Evolutionary conservation across 139 green algal species (phyloP).

Genomic region (Chlorella sp.): DNA sequence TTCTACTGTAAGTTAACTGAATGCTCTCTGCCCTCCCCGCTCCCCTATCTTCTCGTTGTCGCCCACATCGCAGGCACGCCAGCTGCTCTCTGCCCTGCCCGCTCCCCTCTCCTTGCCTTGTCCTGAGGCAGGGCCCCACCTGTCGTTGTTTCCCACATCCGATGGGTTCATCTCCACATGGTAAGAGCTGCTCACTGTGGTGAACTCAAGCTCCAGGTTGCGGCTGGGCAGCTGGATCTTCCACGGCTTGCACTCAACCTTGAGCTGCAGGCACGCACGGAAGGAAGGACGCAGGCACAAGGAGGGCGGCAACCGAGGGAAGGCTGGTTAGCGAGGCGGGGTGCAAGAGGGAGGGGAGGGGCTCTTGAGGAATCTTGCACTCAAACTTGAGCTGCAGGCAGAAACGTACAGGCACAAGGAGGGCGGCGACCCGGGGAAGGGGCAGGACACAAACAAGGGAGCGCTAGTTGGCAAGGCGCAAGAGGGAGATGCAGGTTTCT

Average conservation of each 20-base stretch:
- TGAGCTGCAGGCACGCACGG: conserved; percentile 59
- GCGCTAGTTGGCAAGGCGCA: too few relatives aligned
- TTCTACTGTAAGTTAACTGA: too few relatives aligned
- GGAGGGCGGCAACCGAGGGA: not conserved
- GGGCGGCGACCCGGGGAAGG: not conserved
- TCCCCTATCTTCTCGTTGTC: too few relatives aligned
- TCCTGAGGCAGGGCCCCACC: too few relatives aligned
- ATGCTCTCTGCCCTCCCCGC: too few relatives aligned
- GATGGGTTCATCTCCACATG: conserved; percentile 96
- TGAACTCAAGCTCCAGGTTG: conserved; percentile 97
- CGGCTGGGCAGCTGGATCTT: conserved; percentile 88
- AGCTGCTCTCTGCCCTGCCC: too few relatives aligned
- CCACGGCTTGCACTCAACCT: conserved; percentile 94
- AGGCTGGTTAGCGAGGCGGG: not conserved
- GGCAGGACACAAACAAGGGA: not conserved
- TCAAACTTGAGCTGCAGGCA: not conserved
- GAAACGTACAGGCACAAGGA: not conserved
- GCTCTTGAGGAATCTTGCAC: too few relatives aligned
- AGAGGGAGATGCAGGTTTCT: not conserved
- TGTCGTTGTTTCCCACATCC: conserved; percentile 94
- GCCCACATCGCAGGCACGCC: too few relatives aligned
- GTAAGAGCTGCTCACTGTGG: conserved; percentile 88
- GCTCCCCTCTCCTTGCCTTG: too few relatives aligned
- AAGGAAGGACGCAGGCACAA: not conserved
- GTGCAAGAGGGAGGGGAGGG: not conserved